Evolutionary conservation across 768 basidiomycete genomes (phyloP), one percentile per base, ranked within the genome.

Genomic region (Mycena latifolia): DNA sequence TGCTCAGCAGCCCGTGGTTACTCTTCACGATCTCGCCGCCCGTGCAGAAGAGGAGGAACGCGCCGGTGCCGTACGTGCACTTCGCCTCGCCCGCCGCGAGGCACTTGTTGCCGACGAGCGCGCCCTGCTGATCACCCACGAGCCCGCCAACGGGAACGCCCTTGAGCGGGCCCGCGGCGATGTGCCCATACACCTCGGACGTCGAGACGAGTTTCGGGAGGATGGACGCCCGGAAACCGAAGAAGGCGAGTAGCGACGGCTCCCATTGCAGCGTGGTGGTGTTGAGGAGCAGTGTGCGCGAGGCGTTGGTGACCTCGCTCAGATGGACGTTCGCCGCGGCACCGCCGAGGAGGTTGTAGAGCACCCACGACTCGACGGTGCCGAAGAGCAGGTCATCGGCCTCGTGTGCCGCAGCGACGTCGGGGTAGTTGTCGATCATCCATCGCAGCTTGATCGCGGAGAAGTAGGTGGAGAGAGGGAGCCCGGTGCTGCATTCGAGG

Each of bases 121-220:
- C 97, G 7, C 93, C 98, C 77, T 99, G 98, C 80, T 99, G 98
- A 76, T 99, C 98, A n/a, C 98, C 98, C 10, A 97, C 89, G 51
- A 99, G 88, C 24, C 97, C 97, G 39, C 90, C 96, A 57, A 99
- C 94, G 11, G 91, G 91, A 14, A 95, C 84, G 43, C 92, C 94
- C 69, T 83, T 81, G 66, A 95, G 81, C 3, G 89, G 73, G 2
- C 94, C 93, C 33, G 81, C 80, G 10, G 85, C 79, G 61, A 98
- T 86, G 27, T 86, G 79, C 43, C 96, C 98, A 78, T 97, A 99
- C 6, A 96, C 89, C 79, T 99, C 92, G 5, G 95, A 94, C 25
- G 95, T 93, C 14, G 94, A 95, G 31, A 95, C 94, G 65, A 99
- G 86, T 68, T 84, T 89, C 14, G 97, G 96, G 20, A 99, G 85